These are phyloP conservation scores for Cystoderma amianthinum DNA, from an alignment of 768 basidiomycete species.

Conservation along the genomic window DNA sequence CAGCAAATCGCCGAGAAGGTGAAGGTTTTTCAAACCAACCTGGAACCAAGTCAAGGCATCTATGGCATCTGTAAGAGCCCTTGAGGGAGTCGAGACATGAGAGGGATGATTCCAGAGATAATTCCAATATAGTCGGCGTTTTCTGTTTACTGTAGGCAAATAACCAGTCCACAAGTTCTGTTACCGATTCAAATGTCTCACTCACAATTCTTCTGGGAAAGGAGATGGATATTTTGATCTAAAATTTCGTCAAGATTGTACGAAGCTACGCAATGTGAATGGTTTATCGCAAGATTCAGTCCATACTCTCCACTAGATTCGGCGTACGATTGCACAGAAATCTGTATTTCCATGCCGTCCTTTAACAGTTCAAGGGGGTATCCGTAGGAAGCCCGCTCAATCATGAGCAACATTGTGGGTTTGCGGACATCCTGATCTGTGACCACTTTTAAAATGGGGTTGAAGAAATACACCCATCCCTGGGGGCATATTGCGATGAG, in stretches of 20 bases:
- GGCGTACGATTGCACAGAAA: constrained; percentile 15
- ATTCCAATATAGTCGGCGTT: constrained; percentile 45
- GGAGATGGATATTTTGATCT: constrained; percentile 14
- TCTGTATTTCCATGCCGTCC: constrained; percentile 36
- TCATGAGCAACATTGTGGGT: constrained; percentile 20
- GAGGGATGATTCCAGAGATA: constrained; percentile 42
- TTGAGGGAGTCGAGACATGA: constrained; percentile 32
- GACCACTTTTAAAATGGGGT: constrained; percentile 28
- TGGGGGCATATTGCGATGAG: constrained; percentile 12
- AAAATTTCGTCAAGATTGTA: constrained; percentile 25
- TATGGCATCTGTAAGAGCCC: constrained; percentile 35
- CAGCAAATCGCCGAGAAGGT: background rate
- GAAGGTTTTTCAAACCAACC: constrained; percentile 14
- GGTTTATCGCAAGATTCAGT: constrained; percentile 37
- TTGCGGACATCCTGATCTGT: constrained; percentile 44
- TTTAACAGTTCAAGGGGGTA: constrained; percentile 22
- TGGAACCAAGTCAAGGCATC: constrained; percentile 48
- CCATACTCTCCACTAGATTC: background rate
- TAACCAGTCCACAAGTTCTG: no score
- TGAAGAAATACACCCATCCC: constrained; percentile 48
- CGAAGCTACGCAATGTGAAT: constrained; percentile 39
- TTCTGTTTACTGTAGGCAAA: constrained; percentile 28
- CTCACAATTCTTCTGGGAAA: constrained; percentile 20
- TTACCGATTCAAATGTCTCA: no score
- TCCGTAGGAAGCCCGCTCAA: constrained; percentile 17